A percentile compares a stretch with the other conserved stretches of the same genome.
These are phyloP conservation scores for Cutaneotrichosporon spelunceum DNA, from an alignment of 1,284 basidiomycete genomes.

Conservation along the genomic window DNA sequence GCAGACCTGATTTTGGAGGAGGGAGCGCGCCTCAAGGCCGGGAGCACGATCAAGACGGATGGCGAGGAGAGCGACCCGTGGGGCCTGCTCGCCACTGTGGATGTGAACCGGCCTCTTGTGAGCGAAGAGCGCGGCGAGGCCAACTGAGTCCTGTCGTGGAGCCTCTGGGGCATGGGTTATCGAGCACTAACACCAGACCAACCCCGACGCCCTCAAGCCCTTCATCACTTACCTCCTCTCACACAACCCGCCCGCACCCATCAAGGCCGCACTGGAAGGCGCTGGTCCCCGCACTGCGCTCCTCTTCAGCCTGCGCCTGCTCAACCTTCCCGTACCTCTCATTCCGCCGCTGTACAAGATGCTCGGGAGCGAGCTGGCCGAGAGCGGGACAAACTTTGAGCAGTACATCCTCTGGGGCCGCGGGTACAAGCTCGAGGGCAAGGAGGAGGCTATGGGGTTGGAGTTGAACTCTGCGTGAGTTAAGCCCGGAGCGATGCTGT, in stretches of 20 bases:
- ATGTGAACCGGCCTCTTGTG: slow-evolving; percentile 73
- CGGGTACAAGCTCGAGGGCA: slow-evolving; percentile 48
- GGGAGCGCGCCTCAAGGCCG: slow-evolving; percentile 56
- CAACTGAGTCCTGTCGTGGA: too few species aligned
- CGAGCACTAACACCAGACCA: slow-evolving; percentile 55
- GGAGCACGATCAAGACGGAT: slow-evolving; percentile 89
- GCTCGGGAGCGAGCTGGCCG: slow-evolving; percentile 73
- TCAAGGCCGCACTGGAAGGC: slow-evolving; percentile 33
- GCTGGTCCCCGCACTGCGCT: slow-evolving; percentile 57
- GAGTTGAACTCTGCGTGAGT: slow-evolving; percentile 40
- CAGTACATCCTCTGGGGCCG: slow-evolving; percentile 50
- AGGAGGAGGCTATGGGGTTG: slow-evolving; percentile 42
- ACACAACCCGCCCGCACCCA: slow-evolving; percentile 51
- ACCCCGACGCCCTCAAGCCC: slow-evolving; percentile 67
- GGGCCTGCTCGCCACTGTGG: slow-evolving; percentile 75
- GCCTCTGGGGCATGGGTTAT: too few species aligned
- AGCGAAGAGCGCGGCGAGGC: slow-evolving; percentile 23
- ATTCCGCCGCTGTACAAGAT: slow-evolving; percentile 85
- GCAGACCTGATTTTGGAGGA: slow-evolving; percentile 67
- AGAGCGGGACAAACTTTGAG: slow-evolving; percentile 53
- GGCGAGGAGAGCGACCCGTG: slow-evolving; percentile 84
- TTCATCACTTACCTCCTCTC: slow-evolving; percentile 67
- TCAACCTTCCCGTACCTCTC: slow-evolving; percentile 90
- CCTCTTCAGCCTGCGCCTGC: slow-evolving; percentile 75
- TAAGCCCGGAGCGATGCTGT: too few species aligned